phyloP scores from a whole-genome alignment of 768 basidiomycete species.

The Mrakia hoshinonis region DNA sequence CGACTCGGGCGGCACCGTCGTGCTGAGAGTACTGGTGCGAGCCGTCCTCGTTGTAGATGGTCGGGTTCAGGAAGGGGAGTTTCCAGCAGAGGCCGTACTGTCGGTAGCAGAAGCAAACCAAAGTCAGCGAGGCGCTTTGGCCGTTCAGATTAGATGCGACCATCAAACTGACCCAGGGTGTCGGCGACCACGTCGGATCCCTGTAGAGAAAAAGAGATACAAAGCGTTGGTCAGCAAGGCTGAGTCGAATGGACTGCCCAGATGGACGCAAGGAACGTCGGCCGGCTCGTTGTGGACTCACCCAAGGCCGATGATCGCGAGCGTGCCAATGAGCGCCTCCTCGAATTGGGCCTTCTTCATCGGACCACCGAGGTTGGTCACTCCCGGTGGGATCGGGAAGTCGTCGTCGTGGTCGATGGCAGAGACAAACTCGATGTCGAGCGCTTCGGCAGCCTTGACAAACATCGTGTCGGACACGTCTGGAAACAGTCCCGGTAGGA shows the following conservation, averaged over 20 bases:
- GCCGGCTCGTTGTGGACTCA: no score
- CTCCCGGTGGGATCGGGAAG: neutral
- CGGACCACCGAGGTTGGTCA: neutral
- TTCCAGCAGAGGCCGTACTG: conserved; percentile 9
- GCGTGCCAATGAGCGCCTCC: neutral
- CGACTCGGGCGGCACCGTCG: neutral
- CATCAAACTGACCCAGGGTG: neutral
- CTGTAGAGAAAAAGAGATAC: neutral
- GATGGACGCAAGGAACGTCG: no score
- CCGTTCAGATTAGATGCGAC: neutral
- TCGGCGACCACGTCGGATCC: neutral
- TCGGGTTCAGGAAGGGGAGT: conserved; percentile 18
- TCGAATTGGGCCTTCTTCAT: neutral
- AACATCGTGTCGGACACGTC: conserved; percentile 3
- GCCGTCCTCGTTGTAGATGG: neutral
- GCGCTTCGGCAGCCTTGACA: neutral
- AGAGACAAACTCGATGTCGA: conserved; percentile 11
- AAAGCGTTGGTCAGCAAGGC: neutral
- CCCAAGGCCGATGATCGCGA: neutral
- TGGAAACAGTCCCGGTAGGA: no score
- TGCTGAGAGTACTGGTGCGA: neutral
- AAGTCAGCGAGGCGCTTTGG: no score
- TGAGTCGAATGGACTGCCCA: no score
- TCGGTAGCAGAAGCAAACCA: no score
- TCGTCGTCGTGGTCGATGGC: neutral